Conservation (phyloP, 768 basidiomycete species). For the Collybia sp. region DNA sequence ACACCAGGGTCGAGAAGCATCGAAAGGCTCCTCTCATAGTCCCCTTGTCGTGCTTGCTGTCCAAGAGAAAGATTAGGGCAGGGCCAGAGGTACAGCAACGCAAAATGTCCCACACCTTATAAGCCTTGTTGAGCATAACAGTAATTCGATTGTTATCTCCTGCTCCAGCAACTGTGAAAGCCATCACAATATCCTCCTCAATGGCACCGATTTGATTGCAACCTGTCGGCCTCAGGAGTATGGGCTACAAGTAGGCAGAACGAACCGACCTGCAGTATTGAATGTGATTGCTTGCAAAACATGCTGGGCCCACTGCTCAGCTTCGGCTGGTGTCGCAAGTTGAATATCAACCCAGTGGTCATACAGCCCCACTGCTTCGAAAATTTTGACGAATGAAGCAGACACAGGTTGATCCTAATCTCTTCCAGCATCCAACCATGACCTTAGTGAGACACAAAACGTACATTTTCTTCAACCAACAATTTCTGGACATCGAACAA, state of each 20-base stretch:
- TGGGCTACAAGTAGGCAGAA: background rate
- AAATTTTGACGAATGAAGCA: constrained; percentile 63
- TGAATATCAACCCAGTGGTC: constrained; percentile 69
- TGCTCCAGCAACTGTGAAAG: constrained; percentile 55
- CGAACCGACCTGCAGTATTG: constrained; percentile 55
- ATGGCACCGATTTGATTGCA: constrained; percentile 59
- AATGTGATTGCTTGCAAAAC: constrained; percentile 72
- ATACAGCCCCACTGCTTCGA: constrained; percentile 62
- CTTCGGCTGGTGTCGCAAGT: constrained; percentile 40
- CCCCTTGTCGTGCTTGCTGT: constrained; percentile 67
- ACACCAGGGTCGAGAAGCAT: constrained; percentile 62
- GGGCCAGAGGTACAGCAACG: background rate
- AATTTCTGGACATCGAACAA: constrained; percentile 76
- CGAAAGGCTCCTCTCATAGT: constrained; percentile 55
- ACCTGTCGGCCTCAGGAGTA: constrained; percentile 35
- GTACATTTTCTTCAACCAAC: constrained; percentile 59
- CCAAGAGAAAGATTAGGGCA: background rate
- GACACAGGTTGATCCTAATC: constrained; percentile 65
- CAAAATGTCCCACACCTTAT: constrained; percentile 40
- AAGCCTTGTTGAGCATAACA: constrained; percentile 60
- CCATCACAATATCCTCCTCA: constrained; percentile 66
- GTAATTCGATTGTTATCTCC: constrained; percentile 60
- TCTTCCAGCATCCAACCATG: background rate
- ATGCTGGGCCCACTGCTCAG: constrained; percentile 69
- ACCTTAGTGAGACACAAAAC: constrained; percentile 9